Base-by-base conservation (phyloP, 2,329 filamentous ascomycete genomes). In the Fusarium sp. region DNA sequence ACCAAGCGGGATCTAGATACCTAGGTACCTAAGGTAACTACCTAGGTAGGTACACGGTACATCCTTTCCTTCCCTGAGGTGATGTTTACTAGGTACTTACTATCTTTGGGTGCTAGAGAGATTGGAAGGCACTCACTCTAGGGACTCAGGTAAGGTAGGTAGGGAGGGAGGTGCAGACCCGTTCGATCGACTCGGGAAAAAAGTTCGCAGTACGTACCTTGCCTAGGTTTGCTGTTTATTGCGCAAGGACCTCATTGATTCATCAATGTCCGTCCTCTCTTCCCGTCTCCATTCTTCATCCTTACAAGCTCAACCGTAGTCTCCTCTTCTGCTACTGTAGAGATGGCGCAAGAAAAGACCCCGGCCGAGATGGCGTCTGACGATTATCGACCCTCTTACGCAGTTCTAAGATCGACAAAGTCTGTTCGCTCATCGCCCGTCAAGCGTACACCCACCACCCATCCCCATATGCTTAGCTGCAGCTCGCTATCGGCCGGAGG, bases 401-500 rank as follows among this genome's bases (percentile, higher is more conserved):
- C 48, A 48, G 51, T 45, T 56, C 59, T 66, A 56, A 60, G 69
- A 73, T 73, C 71, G 71, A 56, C 71, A 65, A 65, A 58, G 54
- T 64, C 71, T 49, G 62, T 65, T 72, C 64, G 41, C 67, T 69
- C 71, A 74, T 72, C 68, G 61, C 55, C 45, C 37, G 66, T 52
- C 37, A 27, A 62, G n/a, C 33, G 39, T 61, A 67, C 64, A 64
- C 38, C 42, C 45, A 52, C 25, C 23, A 38, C 38, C 56, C 54
- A 70, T 66, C 70, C 59, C 46, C 64, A 72, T 72, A 56, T 48
- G 64, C 54, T 69, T 74, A 74, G 74, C 66, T 77, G 74, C 74
- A 77, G 69, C 51, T 72, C 64, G 58, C 60, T 69, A 73, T 73
- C 71, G 71, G 71, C 70, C 58, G 52, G 63, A 76, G 66, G 67